Evolutionary conservation across 1,284 basidiomycete species (phyloP).

Genomic region (Rhodotorula sp.): DNA sequence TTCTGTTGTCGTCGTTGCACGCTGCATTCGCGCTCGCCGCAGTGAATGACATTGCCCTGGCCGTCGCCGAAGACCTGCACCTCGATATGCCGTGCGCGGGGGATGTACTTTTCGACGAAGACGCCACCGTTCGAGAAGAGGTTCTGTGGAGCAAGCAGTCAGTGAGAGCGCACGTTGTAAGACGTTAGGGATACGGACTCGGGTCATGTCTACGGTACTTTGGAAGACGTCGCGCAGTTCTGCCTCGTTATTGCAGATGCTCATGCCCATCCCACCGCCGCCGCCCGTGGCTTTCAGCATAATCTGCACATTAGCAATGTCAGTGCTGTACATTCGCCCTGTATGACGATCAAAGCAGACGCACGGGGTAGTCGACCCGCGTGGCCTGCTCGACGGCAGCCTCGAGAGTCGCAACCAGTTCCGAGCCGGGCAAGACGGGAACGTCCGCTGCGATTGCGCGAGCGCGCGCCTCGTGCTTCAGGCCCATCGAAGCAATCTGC

Average conservation of each 20-base stretch:
- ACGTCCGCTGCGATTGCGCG: conserved; percentile 59
- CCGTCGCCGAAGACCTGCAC: conserved; percentile 42
- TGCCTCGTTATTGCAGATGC: conserved; percentile 58
- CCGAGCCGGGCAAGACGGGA: conserved; percentile 63
- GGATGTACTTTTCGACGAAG: conserved; percentile 63
- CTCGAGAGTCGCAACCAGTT: conserved; percentile 55
- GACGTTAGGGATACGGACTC: conserved; percentile 25
- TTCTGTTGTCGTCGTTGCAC: conserved; percentile 73
- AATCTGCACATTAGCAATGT: conserved; percentile 41
- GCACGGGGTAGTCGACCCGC: conserved; percentile 59
- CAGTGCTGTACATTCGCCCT: too few relatives aligned
- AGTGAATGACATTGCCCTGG: conserved; percentile 64
- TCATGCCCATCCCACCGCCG: conserved; percentile 71
- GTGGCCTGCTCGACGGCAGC: conserved; percentile 56
- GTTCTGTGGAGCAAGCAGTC: conserved; percentile 42
- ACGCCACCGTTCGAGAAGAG: conserved; percentile 62
- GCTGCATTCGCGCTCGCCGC: conserved; percentile 66
- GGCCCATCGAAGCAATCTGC: conserved; percentile 61
- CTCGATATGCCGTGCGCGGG: conserved; percentile 57
- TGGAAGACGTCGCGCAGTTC: conserved; percentile 55
- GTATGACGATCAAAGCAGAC: too few relatives aligned
- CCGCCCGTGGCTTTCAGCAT: conserved; percentile 71
- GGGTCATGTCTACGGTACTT: conserved; percentile 57
- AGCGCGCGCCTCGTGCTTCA: conserved; percentile 64
- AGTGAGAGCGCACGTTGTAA: fast-evolving